Conservation (phyloP, 2,329 filamentous ascomycete species). For the Phoma sp. region DNA sequence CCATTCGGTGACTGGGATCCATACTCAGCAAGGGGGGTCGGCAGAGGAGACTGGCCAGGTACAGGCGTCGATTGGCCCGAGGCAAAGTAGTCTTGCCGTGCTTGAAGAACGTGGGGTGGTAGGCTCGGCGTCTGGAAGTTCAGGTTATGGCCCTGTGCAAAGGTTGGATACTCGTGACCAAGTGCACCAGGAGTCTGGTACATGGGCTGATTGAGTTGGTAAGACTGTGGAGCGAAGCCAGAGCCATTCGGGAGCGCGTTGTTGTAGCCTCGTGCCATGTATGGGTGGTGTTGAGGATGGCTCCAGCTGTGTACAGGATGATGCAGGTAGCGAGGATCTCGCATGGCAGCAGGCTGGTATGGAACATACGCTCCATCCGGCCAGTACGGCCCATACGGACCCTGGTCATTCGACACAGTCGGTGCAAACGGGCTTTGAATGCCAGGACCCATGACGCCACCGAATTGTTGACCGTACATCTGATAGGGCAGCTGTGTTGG, state of each 20-base stretch:
- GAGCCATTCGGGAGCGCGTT: conserved; percentile 33
- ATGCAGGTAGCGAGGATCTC: conserved; percentile 48
- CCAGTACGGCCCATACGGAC: conserved; percentile 52
- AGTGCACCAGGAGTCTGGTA: conserved; percentile 33
- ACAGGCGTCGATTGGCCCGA: conserved; percentile 43
- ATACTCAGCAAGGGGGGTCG: conserved; percentile 45
- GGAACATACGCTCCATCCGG: conserved; percentile 52
- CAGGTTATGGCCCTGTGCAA: conserved; percentile 30
- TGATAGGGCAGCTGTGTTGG: conserved; percentile 55
- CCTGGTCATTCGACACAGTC: conserved; percentile 52
- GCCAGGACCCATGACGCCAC: conserved; percentile 42
- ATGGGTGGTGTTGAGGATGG: conserved; percentile 40
- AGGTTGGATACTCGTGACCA: conserved; percentile 36
- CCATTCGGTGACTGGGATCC: conserved; percentile 53
- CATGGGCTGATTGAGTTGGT: conserved; percentile 35
- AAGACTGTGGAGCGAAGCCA: conserved; percentile 36
- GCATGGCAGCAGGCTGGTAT: conserved; percentile 50
- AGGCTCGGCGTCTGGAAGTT: conserved; percentile 7
- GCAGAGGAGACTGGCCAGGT: conserved; percentile 27
- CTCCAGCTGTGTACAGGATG: conserved; percentile 39
- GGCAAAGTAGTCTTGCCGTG: conserved; percentile 34
- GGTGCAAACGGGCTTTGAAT: conserved; percentile 47
- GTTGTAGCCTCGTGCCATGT: conserved; percentile 36
- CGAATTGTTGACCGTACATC: conserved; percentile 45
- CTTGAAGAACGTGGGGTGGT: conserved; percentile 18